Evolutionary conservation across 306 rosid genomes (phyloP), one percentile per base, ranked within the genome.

Genomic region (Fragaria vesca): DNA sequence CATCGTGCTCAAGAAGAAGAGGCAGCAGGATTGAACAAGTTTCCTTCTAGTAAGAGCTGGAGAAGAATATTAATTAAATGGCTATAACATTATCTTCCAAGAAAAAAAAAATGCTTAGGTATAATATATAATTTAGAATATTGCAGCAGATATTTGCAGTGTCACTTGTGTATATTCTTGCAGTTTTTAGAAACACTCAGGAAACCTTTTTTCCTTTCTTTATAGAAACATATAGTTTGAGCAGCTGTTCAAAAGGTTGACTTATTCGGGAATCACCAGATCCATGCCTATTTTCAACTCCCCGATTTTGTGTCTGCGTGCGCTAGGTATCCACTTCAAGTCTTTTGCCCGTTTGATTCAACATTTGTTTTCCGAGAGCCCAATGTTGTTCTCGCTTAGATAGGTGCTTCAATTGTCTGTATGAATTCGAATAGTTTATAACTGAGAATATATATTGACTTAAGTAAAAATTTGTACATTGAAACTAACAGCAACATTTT

Each of bases 1-100:
- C 46, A 66, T 82, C 48, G 4, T 69, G 63, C 55, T 21, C 15
- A 77, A 54, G 75, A 77, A 77, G 79, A 72, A 78, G 71, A 54
- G 34, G 42, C 42, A 20, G 42, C 8, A 20, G 5, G 71, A 72
- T 66, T 66, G 51, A 77, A 71, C 76, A 78, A 47, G 66, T 42
- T 30, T 34, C 62, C 65, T 65, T 52, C 47, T 42, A 74, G n/a
- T 30, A 57, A 12, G 66, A 74, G 32, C 46, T 75, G 60, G n/a
- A 75, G 60, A 46, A 75, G 55, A 45, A 43, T 74, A 30, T 74
- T 28, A 28, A 2, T 17, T 61, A 9, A 74, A 32, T 74, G 71
- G n/a, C 13, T 75, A 40, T 60, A 43, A 61, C 18, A 28, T 26
- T 28, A 61, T 46, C 2, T 61, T 51, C 10, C 57, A 45, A 61